Conservation (phyloP, 352 stramenopile species). For the Globisporangium viniferum region DNA sequence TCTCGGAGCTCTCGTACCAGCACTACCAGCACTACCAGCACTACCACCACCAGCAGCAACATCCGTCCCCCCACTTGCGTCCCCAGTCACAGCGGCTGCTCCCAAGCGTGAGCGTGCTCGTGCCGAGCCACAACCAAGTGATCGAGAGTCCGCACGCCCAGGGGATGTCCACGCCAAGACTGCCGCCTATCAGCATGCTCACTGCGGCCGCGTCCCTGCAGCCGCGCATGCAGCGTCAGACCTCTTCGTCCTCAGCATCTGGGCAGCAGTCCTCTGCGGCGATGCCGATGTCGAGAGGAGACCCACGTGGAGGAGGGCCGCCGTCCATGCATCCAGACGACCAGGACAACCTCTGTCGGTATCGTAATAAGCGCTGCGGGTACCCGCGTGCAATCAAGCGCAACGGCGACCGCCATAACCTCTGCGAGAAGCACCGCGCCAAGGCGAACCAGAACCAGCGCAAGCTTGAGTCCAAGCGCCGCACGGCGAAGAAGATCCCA, state of each 20-base stretch:
- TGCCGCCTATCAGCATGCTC: conserved; percentile 50
- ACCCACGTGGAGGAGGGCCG: background rate
- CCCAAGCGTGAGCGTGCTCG: conserved; percentile 1
- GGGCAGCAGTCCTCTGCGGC: background rate
- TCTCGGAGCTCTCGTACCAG: background rate
- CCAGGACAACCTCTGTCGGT: conserved; percentile 42
- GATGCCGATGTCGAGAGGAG: background rate
- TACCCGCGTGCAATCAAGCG: conserved; percentile 60
- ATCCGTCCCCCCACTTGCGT: background rate
- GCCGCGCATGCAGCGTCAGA: conserved; percentile 12
- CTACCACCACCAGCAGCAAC: conserved; percentile 6
- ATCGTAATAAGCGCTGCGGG: conserved; percentile 63
- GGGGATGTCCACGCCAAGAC: conserved; percentile 19
- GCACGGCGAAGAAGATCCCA: conserved; percentile 43
- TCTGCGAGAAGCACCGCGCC: conserved; percentile 58
- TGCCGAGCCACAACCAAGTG: conserved; percentile 5
- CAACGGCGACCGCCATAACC: conserved; percentile 62
- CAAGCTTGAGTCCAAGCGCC: conserved; percentile 81
- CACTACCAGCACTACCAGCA: conserved; percentile 11
- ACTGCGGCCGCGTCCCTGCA: conserved; percentile 39
- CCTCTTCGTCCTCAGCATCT: conserved; percentile 1
- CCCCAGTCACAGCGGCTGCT: background rate
- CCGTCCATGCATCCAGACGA: conserved; percentile 6
- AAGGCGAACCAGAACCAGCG: conserved; percentile 83
- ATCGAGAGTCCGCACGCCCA: background rate